Base-by-base conservation (phyloP, 345 rosid genomes). In the Eucalyptus melliodora region DNA sequence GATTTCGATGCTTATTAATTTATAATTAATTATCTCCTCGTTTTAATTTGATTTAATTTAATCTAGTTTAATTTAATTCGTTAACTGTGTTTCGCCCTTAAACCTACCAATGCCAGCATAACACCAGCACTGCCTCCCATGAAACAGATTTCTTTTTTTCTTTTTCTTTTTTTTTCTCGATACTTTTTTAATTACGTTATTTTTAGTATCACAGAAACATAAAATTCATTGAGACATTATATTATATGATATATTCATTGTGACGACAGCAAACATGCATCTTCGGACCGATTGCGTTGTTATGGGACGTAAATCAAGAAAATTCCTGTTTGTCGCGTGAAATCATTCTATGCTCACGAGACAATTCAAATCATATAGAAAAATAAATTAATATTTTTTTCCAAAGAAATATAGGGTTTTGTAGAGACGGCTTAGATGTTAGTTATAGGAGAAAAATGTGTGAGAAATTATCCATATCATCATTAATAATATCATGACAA, bases 351-450 rank as follows among this genome's bases (percentile, higher is more conserved):
- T 34, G 44, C 44, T 69, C 44, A 69, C 17, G 7, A 31, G 2
- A 34, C 23, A 69, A 5, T 69, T 17, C 44, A 69, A 34, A 69
- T 69, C 24, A 34, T 17, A 69, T 2, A 40, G 30, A 56, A 56
- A 56, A 56, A 21, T 1, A 55, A 55, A 55, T 8, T 55, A 53
- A 13, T 12, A 27, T 6, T 62, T 62, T 27, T 13, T 62, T n/a
- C 6, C 30, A 4, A n/a, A 3, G 7, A 60, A 60, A 60, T 27
- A 60, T 26, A 11, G n/a, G n/a, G 15, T 27, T 60, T 60, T 11
- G 2, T 3, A 12, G 16, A 6, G 5, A 27, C 0, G 0, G 21
- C 8, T 7, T 34, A 31, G 17, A 34, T 69, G 24, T 5, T 5
- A 69, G 2, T 69, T 9, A 69, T 0, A 5, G 0, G 26, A 34